A percentile compares a stretch with the other conserved stretches of the same genome.
phyloP scores from a whole-genome alignment of 192 early-diverging fungal species.

The Gonapodya sp. region DNA sequence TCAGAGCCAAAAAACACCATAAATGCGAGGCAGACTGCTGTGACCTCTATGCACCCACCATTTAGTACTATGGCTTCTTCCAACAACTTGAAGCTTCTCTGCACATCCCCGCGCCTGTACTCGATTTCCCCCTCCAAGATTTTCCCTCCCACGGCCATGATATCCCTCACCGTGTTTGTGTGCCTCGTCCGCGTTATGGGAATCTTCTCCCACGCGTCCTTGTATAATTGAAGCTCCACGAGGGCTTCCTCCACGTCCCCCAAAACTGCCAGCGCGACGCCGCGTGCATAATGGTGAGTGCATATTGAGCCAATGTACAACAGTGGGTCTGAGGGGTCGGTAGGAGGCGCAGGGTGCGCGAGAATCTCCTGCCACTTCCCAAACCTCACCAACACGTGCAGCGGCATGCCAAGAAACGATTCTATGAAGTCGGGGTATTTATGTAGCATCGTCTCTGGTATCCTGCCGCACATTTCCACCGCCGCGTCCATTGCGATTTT shows the following conservation, averaged over 20 bases:
- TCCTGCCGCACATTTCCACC: not conserved
- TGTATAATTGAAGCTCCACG: not conserved
- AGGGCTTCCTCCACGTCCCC: not conserved
- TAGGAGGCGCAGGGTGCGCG: not conserved
- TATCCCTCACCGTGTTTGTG: not conserved
- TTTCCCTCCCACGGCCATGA: not conserved
- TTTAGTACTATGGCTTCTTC: not conserved
- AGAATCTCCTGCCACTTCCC: constrained; percentile 10
- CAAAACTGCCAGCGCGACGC: not conserved
- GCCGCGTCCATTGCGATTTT: not conserved
- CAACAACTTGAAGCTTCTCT: not conserved
- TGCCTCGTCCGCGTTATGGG: constrained; percentile 1
- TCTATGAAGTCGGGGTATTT: not conserved
- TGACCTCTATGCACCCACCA: not conserved
- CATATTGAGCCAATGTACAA: not conserved
- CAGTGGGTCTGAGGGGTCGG: not conserved
- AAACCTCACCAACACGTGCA: not conserved
- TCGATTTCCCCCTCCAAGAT: not conserved
- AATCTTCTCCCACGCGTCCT: not conserved
- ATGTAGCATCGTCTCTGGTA: not conserved
- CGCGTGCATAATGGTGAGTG: not conserved
- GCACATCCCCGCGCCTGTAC: not conserved
- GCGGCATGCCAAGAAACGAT: not conserved
- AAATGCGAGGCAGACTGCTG: too few relatives aligned
- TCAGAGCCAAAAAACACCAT: too few relatives aligned